Conservation (phyloP, 106 monocot species). For the Acanthochlamys bracteata region DNA sequence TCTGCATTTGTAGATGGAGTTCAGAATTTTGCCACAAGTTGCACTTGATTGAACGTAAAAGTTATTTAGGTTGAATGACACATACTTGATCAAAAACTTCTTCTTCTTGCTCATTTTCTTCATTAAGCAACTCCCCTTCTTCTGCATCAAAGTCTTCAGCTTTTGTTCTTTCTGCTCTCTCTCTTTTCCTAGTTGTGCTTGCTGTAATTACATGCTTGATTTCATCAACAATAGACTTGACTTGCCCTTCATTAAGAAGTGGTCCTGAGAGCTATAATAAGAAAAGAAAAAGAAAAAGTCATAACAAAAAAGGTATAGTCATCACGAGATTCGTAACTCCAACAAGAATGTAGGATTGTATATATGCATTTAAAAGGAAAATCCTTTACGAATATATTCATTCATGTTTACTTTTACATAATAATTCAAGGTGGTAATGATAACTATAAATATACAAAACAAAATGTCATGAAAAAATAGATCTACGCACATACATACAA, state of each 20-base stretch:
- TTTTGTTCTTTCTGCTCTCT: constrained; percentile 73
- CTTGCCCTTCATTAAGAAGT: constrained; percentile 75
- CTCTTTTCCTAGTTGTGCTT: constrained; percentile 66
- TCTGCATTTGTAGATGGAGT: constrained; percentile 27
- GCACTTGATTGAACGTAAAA: background rate
- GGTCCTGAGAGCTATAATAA: constrained; percentile 56
- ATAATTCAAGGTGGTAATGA: too few relatives aligned
- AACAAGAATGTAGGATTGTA: too few relatives aligned
- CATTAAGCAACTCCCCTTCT: constrained; percentile 80
- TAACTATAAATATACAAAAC: too few relatives aligned
- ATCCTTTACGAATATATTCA: too few relatives aligned
- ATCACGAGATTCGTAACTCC: too few relatives aligned
- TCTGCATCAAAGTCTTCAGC: constrained; percentile 95
- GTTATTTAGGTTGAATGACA: too few relatives aligned
- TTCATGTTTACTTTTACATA: too few relatives aligned
- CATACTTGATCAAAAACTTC: constrained; percentile 86
- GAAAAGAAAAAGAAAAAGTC: background rate
- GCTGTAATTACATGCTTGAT: constrained; percentile 89
- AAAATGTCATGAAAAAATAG: too few relatives aligned
- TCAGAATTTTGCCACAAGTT: background rate
- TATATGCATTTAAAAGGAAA: too few relatives aligned
- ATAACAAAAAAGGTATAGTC: background rate
- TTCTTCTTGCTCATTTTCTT: constrained; percentile 98
- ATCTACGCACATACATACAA: too few relatives aligned
- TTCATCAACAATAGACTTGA: constrained; percentile 75